phyloP scores from a whole-genome alignment of 2,329 filamentous ascomycete genomes.

The Aspergillus brunneoviolaceus region DNA sequence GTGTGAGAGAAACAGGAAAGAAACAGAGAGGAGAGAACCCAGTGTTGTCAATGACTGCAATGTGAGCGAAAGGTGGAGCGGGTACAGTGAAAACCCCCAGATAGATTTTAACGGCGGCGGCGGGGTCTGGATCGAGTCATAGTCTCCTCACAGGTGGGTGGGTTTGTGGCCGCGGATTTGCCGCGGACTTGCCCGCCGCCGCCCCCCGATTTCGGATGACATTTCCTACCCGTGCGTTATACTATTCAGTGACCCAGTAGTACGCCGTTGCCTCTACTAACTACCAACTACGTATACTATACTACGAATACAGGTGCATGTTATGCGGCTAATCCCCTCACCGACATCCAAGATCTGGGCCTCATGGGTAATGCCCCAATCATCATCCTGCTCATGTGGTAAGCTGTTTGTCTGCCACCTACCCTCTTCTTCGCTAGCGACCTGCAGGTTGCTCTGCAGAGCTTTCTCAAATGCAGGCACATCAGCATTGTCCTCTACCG shows the following conservation, averaged over 20 bases:
- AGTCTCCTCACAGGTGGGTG: neutral
- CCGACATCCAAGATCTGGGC: neutral
- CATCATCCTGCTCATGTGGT: neutral
- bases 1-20: neutral
- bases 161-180: neutral
- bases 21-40: neutral
- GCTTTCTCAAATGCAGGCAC: neutral
- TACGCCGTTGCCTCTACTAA: too few relatives aligned
- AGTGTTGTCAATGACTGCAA: neutral
- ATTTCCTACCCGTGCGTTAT: neutral
- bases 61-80: neutral
- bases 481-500: neutral
- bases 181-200: neutral
- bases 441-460: neutral
- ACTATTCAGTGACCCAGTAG: too few relatives aligned
- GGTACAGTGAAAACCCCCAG: neutral
- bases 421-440: neutral
- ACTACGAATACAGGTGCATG: too few relatives aligned
- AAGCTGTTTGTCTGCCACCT: neutral
- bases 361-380: neutral
- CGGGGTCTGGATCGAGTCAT: neutral
- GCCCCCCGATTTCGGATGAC: conserved; percentile 2
- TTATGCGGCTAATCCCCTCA: too few relatives aligned
- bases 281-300: too few relatives aligned
- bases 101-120: neutral